Evolutionary conservation across 805 yeast species (phyloP).

Genomic region (Yarrowia hollandica): DNA sequence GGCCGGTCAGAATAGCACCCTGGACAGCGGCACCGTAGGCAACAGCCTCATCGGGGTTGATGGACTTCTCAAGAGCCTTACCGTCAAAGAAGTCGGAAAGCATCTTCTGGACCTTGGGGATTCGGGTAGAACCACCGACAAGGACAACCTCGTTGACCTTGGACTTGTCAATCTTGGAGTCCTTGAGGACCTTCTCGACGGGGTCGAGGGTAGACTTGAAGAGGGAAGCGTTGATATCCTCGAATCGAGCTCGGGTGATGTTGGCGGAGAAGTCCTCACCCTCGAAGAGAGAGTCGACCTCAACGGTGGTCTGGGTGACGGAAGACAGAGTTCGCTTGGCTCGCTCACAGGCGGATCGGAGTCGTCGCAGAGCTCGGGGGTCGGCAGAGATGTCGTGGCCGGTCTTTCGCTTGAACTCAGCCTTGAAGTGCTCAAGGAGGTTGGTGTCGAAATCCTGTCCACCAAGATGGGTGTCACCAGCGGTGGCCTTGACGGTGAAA

Average conservation of each 20-base stretch:
- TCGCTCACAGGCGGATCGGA: slow-evolving; percentile 98
- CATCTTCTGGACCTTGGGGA: slow-evolving; percentile 95
- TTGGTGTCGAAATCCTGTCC: slow-evolving; percentile 99
- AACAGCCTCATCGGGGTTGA: slow-evolving; percentile 99
- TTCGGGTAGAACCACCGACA: slow-evolving; percentile 99
- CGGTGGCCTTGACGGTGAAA: slow-evolving; percentile 94
- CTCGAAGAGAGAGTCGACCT: slow-evolving; percentile 90
- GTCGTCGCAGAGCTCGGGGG: slow-evolving; percentile 95
- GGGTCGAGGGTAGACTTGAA: slow-evolving; percentile 94
- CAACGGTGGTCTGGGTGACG: slow-evolving; percentile 92
- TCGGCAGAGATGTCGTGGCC: slow-evolving; percentile 86
- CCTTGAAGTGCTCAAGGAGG: slow-evolving; percentile 88
- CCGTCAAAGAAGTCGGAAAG: slow-evolving; percentile 95
- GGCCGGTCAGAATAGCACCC: slow-evolving; percentile 98
- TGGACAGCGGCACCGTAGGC: slow-evolving; percentile 99
- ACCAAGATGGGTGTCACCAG: slow-evolving; percentile 99
- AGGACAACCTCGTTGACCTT: slow-evolving; percentile 91
- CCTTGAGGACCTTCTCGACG: slow-evolving; percentile 93
- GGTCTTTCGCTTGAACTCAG: slow-evolving; percentile 94
- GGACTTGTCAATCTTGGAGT: slow-evolving; percentile 80
- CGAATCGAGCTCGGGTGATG: slow-evolving; percentile 97
- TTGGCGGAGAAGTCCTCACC: slow-evolving; percentile 95
- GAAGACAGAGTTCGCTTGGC: slow-evolving; percentile 98
- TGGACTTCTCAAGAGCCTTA: slow-evolving; percentile 93
- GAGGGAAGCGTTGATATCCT: slow-evolving; percentile 88